phyloP scores from a whole-genome alignment of 768 basidiomycete species.

The Xerocomus potaroensis region DNA sequence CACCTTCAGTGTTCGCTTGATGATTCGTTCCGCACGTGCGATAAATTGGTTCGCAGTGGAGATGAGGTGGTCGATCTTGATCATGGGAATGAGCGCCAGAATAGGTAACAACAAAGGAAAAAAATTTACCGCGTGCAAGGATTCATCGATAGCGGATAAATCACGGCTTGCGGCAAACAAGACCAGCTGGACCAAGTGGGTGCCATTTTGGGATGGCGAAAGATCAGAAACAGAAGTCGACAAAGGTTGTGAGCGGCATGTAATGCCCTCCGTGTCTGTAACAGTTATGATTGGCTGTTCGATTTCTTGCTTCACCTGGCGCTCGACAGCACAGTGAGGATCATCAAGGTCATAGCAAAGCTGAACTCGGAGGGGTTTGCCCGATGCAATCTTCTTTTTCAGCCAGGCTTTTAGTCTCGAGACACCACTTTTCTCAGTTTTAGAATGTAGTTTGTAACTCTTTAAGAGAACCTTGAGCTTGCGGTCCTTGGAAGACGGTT shows the following conservation, averaged over 20 bases:
- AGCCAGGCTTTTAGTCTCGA: conserved; percentile 61
- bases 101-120: conserved; percentile 7
- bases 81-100: conserved; percentile 6
- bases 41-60: conserved; percentile 52
- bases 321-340: conserved; percentile 37
- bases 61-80: conserved; percentile 55
- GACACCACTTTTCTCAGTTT: conserved; percentile 34
- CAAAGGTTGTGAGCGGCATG: conserved; percentile 11
- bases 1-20: conserved; percentile 54
- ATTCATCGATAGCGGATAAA: conserved; percentile 50
- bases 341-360: conserved; percentile 41
- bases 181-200: conserved; percentile 44
- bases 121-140: conserved; percentile 47
- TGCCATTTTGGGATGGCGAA: conserved; percentile 33
- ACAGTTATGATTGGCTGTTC: conserved; percentile 17
- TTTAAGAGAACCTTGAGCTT: conserved; percentile 42
- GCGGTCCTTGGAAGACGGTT: conserved; percentile 28
- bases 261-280: conserved; percentile 22
- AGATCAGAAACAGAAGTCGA: conserved; percentile 5
- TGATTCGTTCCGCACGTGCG: conserved; percentile 51
- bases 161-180: conserved; percentile 55
- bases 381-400: conserved; percentile 49
- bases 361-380: conserved; percentile 35
- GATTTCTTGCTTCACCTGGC: conserved; percentile 29
- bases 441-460: conserved; percentile 36